Conservation (phyloP, 345 rosid species). For the Citrus maxima region DNA sequence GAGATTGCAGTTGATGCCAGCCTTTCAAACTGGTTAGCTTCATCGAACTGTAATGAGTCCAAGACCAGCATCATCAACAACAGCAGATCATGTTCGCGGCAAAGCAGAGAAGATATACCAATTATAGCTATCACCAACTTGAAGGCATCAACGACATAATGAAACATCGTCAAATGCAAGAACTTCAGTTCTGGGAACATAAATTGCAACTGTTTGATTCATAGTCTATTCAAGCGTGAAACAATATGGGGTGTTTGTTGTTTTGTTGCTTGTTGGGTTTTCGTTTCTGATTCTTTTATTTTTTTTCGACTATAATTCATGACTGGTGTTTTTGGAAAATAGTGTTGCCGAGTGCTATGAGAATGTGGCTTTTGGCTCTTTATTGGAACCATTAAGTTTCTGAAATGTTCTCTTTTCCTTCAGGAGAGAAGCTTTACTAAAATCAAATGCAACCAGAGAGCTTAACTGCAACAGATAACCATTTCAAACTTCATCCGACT, state of each 20-base stretch:
- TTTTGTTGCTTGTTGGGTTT: constrained; percentile 20
- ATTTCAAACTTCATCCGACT: neutral
- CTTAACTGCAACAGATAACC: neutral
- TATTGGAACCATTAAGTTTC: neutral
- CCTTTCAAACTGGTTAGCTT: constrained; percentile 70
- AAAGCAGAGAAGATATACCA: constrained; percentile 25
- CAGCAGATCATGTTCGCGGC: constrained; percentile 21
- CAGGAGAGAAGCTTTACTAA: neutral
- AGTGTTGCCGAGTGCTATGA: constrained; percentile 14
- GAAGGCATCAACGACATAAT: constrained; percentile 7
- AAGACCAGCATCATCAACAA: constrained; percentile 10
- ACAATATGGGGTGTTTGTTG: too few species aligned
- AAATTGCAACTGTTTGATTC: too few species aligned
- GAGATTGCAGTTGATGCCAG: constrained; percentile 65
- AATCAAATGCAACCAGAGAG: neutral
- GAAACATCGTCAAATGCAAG: too few species aligned
- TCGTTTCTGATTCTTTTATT: constrained; percentile 32
- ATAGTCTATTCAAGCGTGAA: too few species aligned
- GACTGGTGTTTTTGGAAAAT: neutral
- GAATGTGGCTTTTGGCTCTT: constrained; percentile 16
- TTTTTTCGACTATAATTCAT: constrained; percentile 19
- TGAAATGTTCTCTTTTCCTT: neutral
- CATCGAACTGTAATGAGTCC: constrained; percentile 14
- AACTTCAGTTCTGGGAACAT: too few species aligned
- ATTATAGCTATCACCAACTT: constrained; percentile 43